These are phyloP conservation scores for Lepiota subincarnata DNA, from an alignment of 768 basidiomycete genomes.

Conservation along the genomic window DNA sequence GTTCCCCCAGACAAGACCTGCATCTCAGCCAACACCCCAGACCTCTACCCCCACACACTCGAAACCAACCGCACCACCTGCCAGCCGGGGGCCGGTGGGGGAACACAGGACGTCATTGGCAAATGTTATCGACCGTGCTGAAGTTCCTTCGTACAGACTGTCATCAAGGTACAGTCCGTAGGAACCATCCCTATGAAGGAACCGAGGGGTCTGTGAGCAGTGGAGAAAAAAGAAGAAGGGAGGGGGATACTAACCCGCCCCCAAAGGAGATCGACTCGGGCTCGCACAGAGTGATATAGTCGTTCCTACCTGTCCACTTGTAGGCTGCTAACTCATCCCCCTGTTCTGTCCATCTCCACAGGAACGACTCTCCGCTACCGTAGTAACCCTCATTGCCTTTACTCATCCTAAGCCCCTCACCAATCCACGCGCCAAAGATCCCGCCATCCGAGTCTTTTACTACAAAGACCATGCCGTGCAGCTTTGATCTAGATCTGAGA, in stretches of 20 bases:
- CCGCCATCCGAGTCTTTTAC: conserved; percentile 57
- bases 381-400: conserved; percentile 69
- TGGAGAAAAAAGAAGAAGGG: background rate
- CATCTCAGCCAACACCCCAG: conserved; percentile 70
- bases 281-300: conserved; percentile 87
- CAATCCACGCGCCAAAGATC: conserved; percentile 81
- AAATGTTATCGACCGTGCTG: conserved; percentile 82
- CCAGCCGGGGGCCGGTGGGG: conserved; percentile 35
- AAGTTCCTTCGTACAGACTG: conserved; percentile 76
- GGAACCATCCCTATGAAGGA: conserved; percentile 66
- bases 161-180: conserved; percentile 90
- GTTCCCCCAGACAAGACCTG: too few species aligned
- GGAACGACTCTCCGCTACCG: conserved; percentile 90
- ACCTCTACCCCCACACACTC: conserved; percentile 92
- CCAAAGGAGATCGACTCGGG: conserved; percentile 80
- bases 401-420: conserved; percentile 61
- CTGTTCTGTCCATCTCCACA: conserved; percentile 59
- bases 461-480: conserved; percentile 47
- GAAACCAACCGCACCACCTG: conserved; percentile 54
- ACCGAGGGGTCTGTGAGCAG: background rate
- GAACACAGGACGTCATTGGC: conserved; percentile 80
- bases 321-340: conserved; percentile 54
- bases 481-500: conserved; percentile 12
- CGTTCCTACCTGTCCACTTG: conserved; percentile 85
- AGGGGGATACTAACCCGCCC: conserved; percentile 65